These are phyloP conservation scores for Inonotus hispidus DNA, from an alignment of 1,284 basidiomycete species.

Conservation along the genomic window DNA sequence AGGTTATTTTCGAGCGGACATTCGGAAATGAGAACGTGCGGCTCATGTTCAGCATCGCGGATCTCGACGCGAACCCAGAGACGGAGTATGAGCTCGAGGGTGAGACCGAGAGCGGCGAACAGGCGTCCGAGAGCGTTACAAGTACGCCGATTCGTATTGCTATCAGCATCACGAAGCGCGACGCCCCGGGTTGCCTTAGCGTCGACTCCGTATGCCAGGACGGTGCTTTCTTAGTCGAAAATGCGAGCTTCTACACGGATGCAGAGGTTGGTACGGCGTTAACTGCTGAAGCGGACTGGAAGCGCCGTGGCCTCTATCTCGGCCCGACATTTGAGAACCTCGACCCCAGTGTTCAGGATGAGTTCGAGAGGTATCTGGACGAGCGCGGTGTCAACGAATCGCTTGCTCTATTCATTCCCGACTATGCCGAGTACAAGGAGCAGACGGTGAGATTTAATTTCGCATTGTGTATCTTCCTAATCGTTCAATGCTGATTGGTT, in stretches of 20 bases:
- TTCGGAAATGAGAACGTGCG: slow-evolving; percentile 92
- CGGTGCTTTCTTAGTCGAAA: slow-evolving; percentile 83
- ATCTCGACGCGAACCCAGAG: slow-evolving; percentile 44
- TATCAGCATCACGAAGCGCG: slow-evolving; percentile 75
- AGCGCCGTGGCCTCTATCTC: slow-evolving; percentile 85
- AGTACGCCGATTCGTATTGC: slow-evolving; percentile 67
- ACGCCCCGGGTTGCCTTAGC: slow-evolving; percentile 59
- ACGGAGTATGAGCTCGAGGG: slow-evolving; percentile 40
- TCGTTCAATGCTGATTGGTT: slow-evolving; percentile 3
- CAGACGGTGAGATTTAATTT: slow-evolving; percentile 57
- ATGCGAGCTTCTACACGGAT: slow-evolving; percentile 83
- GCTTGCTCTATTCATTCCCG: slow-evolving; percentile 78
- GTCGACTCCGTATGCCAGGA: slow-evolving; percentile 82
- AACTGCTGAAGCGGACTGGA: slow-evolving; percentile 91
- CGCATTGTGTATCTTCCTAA: background rate
- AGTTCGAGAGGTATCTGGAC: slow-evolving; percentile 77
- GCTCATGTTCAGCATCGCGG: slow-evolving; percentile 79
- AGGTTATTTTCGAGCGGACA: slow-evolving; percentile 74
- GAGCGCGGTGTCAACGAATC: slow-evolving; percentile 86
- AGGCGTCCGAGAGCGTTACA: slow-evolving; percentile 36
- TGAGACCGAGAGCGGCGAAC: slow-evolving; percentile 33
- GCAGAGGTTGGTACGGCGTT: slow-evolving; percentile 69
- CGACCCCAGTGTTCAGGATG: slow-evolving; percentile 81
- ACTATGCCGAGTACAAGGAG: slow-evolving; percentile 85
- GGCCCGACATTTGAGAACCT: slow-evolving; percentile 94